Conservation (phyloP, 1,139 yeast genomes). For the Suhomyces atakaporum region DNA sequence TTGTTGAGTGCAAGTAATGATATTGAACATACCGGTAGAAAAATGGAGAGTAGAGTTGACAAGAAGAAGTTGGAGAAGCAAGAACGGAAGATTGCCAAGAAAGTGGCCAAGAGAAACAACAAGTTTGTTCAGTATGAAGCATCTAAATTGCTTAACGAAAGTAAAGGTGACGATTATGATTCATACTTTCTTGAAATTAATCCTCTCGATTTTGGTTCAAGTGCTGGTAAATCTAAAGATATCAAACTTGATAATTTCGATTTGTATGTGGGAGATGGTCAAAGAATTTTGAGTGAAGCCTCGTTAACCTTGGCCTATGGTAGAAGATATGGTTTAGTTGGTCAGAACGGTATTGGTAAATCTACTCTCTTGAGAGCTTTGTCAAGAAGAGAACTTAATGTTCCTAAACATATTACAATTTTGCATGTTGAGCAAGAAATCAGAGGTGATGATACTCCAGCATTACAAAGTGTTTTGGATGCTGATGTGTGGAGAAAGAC, state of each 20-base stretch:
- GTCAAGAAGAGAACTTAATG: conserved; percentile 87
- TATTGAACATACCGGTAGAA: conserved; percentile 88
- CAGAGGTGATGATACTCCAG: conserved; percentile 87
- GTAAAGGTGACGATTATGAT: conserved; percentile 76
- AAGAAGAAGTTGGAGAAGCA: conserved; percentile 96
- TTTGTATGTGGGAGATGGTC: conserved; percentile 92
- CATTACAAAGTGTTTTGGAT: conserved; percentile 90
- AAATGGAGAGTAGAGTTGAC: conserved; percentile 91
- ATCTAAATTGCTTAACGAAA: conserved; percentile 73
- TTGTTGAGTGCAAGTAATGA: conserved; percentile 75
- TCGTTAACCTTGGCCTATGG: conserved; percentile 87
- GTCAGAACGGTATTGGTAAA: conserved; percentile 99
- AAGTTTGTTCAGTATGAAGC: conserved; percentile 91
- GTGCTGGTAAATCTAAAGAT: conserved; percentile 94
- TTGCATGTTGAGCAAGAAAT: conserved; percentile 97
- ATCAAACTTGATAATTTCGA: conserved; percentile 92
- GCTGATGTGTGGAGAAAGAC: conserved; percentile 99
- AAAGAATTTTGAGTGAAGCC: conserved; percentile 88
- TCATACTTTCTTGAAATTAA: conserved; percentile 92
- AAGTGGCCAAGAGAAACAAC: conserved; percentile 90
- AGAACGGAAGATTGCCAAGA: conserved; percentile 93
- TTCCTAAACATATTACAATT: conserved; percentile 93
- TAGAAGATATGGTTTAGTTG: conserved; percentile 94
- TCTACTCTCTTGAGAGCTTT: conserved; percentile 89
- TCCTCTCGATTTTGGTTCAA: conserved; percentile 87